phyloP scores from a whole-genome alignment of 495 filamentous ascomycete species.

The Apiosordaria backusii region DNA sequence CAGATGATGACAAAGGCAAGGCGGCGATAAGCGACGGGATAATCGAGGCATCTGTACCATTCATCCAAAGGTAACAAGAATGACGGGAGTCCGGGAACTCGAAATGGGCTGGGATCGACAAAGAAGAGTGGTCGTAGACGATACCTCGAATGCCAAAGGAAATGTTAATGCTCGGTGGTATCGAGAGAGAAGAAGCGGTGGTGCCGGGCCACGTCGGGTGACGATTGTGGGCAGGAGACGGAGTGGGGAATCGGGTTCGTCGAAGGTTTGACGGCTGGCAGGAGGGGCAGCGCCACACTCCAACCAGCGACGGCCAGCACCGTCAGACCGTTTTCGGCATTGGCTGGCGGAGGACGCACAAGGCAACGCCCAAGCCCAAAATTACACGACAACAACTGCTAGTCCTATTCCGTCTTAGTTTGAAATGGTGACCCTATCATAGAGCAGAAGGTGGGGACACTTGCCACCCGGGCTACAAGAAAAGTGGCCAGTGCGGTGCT shows the following conservation, averaged over 20 bases:
- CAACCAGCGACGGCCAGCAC: constrained; percentile 19
- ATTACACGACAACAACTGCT: constrained; percentile 36
- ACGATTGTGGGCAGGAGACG: constrained; percentile 16
- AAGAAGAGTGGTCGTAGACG: background rate
- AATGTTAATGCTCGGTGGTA: background rate
- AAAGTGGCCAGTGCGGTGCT: constrained; percentile 31
- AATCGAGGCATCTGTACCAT: background rate
- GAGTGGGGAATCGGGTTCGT: constrained; percentile 9
- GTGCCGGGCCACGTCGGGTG: constrained; percentile 32
- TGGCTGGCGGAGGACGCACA: constrained; percentile 25
- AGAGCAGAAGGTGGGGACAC: constrained; percentile 1
- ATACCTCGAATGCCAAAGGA: background rate
- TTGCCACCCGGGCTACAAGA: constrained; percentile 33
- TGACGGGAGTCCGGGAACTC: background rate
- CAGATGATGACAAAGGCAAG: background rate
- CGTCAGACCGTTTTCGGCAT: constrained; percentile 33
- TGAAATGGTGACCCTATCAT: background rate
- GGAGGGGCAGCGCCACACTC: constrained; percentile 16
- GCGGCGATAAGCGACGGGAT: constrained; percentile 7
- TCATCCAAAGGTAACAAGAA: background rate
- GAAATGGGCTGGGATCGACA: background rate
- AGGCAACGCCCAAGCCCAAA: constrained; percentile 32
- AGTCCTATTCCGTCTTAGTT: constrained; percentile 2
- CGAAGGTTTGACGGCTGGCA: constrained; percentile 12
- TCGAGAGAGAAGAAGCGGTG: constrained; percentile 12